These are phyloP conservation scores for Pueraria montana DNA, from an alignment of 306 rosid genomes.

Conservation along the genomic window DNA sequence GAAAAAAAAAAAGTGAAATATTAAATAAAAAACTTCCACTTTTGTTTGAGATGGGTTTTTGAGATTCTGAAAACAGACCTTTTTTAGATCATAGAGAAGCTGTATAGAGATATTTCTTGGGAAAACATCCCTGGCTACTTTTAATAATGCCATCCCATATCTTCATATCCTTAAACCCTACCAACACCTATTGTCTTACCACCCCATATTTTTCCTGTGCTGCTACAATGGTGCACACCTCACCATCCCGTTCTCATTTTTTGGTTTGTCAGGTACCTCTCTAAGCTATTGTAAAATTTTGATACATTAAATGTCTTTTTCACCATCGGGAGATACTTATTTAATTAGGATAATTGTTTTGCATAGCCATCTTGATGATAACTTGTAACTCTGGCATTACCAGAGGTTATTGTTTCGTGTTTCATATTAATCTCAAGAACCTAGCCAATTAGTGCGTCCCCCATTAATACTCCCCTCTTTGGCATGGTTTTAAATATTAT, in stretches of 20 bases:
- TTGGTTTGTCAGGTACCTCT: background rate
- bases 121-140: background rate
- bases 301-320: background rate
- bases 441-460: background rate
- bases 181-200: background rate
- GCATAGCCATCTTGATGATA: background rate
- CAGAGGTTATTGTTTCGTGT: background rate
- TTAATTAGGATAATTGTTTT: constrained; percentile 1
- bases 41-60: no score
- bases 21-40: no score
- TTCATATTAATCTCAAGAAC: background rate
- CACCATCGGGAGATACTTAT: background rate
- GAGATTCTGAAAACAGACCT: no score
- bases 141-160: background rate
- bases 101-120: background rate
- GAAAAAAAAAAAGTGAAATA: no score
- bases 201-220: background rate
- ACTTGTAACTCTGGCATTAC: background rate
- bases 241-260: background rate
- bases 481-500: no score
- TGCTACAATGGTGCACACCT: background rate
- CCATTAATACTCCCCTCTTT: no score
- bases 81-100: no score
- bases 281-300: background rate
- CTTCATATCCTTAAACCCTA: background rate